Conservation (phyloP, 257 asterid species). For the Rehmannia glutinosa region DNA sequence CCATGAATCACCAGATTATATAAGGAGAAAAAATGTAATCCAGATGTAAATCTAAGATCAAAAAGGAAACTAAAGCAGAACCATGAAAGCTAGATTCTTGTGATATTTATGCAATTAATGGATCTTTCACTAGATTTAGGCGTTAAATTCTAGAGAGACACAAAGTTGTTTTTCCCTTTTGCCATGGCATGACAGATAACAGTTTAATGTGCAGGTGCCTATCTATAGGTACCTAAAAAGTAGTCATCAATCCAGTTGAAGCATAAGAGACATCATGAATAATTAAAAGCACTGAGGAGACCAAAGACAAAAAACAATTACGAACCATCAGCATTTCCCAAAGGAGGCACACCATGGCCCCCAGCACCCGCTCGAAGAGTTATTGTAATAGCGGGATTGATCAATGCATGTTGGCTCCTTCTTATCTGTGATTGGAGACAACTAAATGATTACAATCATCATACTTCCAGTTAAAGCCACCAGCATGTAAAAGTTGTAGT, state of each 20-base stretch:
- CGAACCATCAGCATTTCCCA: conserved; percentile 87
- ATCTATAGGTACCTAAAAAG: conserved; percentile 7
- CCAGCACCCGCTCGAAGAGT: conserved; percentile 85
- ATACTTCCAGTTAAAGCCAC: conserved; percentile 18
- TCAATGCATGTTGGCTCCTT: conserved; percentile 87
- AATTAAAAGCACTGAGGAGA: conserved; percentile 7
- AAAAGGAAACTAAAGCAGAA: not conserved
- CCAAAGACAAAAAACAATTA: conserved; percentile 9
- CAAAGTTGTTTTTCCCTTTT: not conserved
- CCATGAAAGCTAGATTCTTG: not conserved
- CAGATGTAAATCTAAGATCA: not conserved
- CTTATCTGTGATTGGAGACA: conserved; percentile 52
- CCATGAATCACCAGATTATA: conserved; percentile 1
- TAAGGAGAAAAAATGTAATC: conserved; percentile 3
- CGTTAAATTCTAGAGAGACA: conserved; percentile 17
- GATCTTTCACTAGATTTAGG: conserved; percentile 10
- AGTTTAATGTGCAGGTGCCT: conserved; percentile 10
- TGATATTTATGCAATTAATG: not conserved
- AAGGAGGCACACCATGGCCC: conserved; percentile 89
- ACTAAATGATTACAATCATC: conserved; percentile 13
- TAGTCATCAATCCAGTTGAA: conserved; percentile 1
- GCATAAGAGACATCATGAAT: not conserved
- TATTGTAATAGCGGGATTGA: conserved; percentile 82
- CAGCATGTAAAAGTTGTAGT: conserved; percentile 9
- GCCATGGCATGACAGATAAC: conserved; percentile 8